Evolutionary conservation across 257 asterid species (phyloP).

Genomic region (Solanum ossicruentum): DNA sequence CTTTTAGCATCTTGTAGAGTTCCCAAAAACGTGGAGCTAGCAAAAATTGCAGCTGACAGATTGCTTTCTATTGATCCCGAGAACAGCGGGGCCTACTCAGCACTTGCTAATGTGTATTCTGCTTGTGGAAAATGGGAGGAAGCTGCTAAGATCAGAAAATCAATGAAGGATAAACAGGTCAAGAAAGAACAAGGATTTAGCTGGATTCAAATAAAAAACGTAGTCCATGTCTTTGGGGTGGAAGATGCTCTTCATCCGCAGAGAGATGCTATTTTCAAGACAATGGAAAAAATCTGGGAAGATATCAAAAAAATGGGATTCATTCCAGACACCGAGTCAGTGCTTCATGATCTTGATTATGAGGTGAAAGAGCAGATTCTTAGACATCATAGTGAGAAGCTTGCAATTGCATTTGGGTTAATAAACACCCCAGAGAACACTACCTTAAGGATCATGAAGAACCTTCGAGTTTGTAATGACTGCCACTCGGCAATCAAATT

Average conservation of each 20-base stretch:
- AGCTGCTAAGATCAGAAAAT: slow-evolving; percentile 67
- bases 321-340: slow-evolving; percentile 59
- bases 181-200: slow-evolving; percentile 92
- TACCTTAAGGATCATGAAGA: slow-evolving; percentile 76
- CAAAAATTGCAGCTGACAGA: slow-evolving; percentile 58
- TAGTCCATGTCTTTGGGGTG: slow-evolving; percentile 67
- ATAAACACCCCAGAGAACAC: slow-evolving; percentile 55
- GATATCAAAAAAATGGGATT: slow-evolving; percentile 78
- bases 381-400: slow-evolving; percentile 82
- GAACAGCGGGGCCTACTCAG: slow-evolving; percentile 77
- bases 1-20: slow-evolving; percentile 71
- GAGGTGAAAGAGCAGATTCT: slow-evolving; percentile 75
- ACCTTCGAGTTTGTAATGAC: slow-evolving; percentile 84
- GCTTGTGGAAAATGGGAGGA: slow-evolving; percentile 77
- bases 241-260: slow-evolving; percentile 70
- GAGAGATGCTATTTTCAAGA: slow-evolving; percentile 42
- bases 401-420: slow-evolving; percentile 72
- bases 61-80: slow-evolving; percentile 62
- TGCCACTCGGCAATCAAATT: slow-evolving; percentile 73
- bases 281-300: slow-evolving; percentile 51
- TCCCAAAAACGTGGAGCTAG: slow-evolving; percentile 60
- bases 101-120: slow-evolving; percentile 73
- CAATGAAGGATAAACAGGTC: slow-evolving; percentile 71
- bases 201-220: slow-evolving; percentile 64
- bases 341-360: slow-evolving; percentile 67